These are phyloP conservation scores for Mycena galericulata DNA, from an alignment of 768 basidiomycete species.

Conservation along the genomic window DNA sequence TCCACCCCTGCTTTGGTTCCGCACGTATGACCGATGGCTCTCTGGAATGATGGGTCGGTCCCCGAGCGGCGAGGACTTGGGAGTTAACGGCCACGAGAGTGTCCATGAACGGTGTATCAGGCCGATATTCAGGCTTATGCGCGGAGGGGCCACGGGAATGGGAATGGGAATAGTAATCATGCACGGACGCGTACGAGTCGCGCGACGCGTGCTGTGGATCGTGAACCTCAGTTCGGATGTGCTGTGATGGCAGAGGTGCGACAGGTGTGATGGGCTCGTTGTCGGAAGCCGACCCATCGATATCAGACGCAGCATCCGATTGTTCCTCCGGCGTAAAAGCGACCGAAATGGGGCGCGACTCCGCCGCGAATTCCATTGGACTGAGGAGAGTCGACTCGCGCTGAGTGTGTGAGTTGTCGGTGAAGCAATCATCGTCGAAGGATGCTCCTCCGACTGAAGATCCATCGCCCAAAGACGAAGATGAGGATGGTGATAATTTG, in stretches of 20 bases:
- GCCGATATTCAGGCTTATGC: not conserved
- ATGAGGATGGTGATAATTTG: not conserved
- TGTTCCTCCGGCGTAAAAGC: not conserved
- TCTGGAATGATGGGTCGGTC: not conserved
- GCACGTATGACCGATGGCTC: slow-evolving; percentile 1
- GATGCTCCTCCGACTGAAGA: not conserved
- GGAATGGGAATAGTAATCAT: slow-evolving; percentile 9
- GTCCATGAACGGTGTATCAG: slow-evolving; percentile 29
- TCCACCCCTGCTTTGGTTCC: not conserved
- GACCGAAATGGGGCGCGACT: slow-evolving; percentile 2
- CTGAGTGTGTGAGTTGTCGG: slow-evolving; percentile 11
- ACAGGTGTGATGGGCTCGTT: slow-evolving; percentile 15
- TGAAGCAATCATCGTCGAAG: slow-evolving; percentile 3
- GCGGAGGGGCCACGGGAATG: not conserved
- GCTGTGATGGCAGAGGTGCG: not conserved
- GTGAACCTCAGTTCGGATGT: not conserved
- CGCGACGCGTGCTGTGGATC: not conserved
- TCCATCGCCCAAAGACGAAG: not conserved
- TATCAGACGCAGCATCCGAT: not conserved
- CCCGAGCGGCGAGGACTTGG: not conserved
- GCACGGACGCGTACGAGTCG: slow-evolving; percentile 14
- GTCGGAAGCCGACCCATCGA: not conserved
- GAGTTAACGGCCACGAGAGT: slow-evolving; percentile 22
- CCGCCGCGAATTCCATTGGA: slow-evolving; percentile 23
- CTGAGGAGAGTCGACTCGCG: slow-evolving; percentile 18